Conservation (phyloP, 2,329 filamentous ascomycete genomes). For the Fusarium palustre region DNA sequence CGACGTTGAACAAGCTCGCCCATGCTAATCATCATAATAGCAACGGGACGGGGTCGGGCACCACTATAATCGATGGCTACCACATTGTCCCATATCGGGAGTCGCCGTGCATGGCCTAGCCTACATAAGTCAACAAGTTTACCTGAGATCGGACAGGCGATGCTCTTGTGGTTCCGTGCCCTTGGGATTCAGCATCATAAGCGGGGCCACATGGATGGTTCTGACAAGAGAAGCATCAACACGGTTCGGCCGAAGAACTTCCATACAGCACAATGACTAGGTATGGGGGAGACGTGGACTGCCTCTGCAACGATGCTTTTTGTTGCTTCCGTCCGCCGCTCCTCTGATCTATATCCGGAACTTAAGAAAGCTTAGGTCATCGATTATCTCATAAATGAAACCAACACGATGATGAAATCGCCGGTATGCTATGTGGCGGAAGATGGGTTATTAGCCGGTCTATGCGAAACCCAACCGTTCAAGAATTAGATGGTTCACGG, state of each 20-base stretch:
- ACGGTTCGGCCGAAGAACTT: slow-evolving; percentile 27
- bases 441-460: slow-evolving; percentile 10
- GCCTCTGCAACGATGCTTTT: slow-evolving; percentile 13
- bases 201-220: slow-evolving; percentile 28
- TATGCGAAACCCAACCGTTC: slow-evolving; percentile 19
- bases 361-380: slow-evolving; percentile 1
- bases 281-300: background rate
- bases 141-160: slow-evolving; percentile 21
- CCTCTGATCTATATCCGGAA: background rate
- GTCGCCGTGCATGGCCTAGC: background rate
- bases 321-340: slow-evolving; percentile 1
- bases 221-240: slow-evolving; percentile 26
- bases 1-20: background rate
- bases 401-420: background rate
- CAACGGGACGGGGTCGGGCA: background rate
- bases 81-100: background rate
- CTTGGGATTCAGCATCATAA: slow-evolving; percentile 35
- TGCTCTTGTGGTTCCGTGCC: slow-evolving; percentile 30
- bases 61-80: background rate
- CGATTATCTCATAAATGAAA: slow-evolving; percentile 1
- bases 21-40: background rate
- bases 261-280: slow-evolving; percentile 10
- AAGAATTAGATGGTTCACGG: slow-evolving; percentile 11
- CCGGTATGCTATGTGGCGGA: background rate
- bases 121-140: slow-evolving; percentile 10